phyloP scores from a whole-genome alignment of 108 stramenopile species.

The Skeletonema menzelii region DNA sequence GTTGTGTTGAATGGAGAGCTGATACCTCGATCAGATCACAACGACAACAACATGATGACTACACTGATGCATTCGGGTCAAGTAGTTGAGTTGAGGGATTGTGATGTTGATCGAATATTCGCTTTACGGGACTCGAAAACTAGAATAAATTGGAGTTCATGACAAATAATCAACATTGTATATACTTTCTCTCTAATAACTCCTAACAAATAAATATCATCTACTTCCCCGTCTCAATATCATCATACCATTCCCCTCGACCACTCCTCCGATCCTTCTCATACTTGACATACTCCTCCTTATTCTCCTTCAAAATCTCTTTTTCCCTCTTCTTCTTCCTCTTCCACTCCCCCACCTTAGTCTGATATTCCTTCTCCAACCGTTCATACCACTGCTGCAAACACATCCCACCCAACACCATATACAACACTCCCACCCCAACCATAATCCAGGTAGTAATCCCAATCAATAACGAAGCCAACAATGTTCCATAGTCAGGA shows the following conservation, averaged over 20 bases:
- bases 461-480: slow-evolving; percentile 34
- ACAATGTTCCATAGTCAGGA: slow-evolving; percentile 35
- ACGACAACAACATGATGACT: too few relatives aligned
- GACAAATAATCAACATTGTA: too few relatives aligned
- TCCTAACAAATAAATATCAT: background rate
- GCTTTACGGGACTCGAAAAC: too few relatives aligned
- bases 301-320: slow-evolving; percentile 23
- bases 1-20: too few relatives aligned
- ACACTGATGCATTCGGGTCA: too few relatives aligned
- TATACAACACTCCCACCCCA: slow-evolving; percentile 36
- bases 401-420: slow-evolving; percentile 34
- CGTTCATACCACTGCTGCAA: slow-evolving; percentile 38
- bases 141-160: too few relatives aligned
- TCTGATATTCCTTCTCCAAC: slow-evolving; percentile 29
- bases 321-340: slow-evolving; percentile 26
- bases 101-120: too few relatives aligned
- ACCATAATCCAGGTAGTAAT: slow-evolving; percentile 49
- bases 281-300: slow-evolving; percentile 28
- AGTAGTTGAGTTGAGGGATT: too few relatives aligned
- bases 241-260: slow-evolving; percentile 49
- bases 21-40: too few relatives aligned
- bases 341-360: slow-evolving; percentile 43
- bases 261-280: slow-evolving; percentile 35
- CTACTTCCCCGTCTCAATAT: slow-evolving; percentile 7
- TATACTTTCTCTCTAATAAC: too few relatives aligned